Conservation (phyloP, 192 early-diverging fungal genomes). For the Backusella tarrabulga region DNA sequence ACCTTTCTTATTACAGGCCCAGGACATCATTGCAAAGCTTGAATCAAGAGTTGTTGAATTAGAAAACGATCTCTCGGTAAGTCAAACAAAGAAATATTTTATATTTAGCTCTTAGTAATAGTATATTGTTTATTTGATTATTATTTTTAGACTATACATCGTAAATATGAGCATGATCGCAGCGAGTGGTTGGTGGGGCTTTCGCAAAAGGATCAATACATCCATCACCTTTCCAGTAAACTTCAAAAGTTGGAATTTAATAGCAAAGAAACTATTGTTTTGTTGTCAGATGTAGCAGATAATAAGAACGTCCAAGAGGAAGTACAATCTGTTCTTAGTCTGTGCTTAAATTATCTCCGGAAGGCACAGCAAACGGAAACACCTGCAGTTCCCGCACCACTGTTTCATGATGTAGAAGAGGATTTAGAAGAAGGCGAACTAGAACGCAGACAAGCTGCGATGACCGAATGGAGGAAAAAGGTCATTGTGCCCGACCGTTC, state of each 20-base stretch:
- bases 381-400: not conserved
- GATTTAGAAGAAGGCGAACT: conserved; percentile 32
- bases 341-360: conserved; percentile 35
- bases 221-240: conserved; percentile 42
- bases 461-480: conserved; percentile 7
- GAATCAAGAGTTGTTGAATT: conserved; percentile 46
- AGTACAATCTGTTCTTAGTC: conserved; percentile 6
- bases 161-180: conserved; percentile 46
- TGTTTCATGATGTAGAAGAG: conserved; percentile 12
- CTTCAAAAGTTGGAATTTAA: conserved; percentile 43
- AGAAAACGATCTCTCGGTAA: conserved; percentile 41
- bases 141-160: conserved; percentile 39
- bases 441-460: conserved; percentile 30
- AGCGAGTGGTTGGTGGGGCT: conserved; percentile 44
- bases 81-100: not conserved
- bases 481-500: not conserved
- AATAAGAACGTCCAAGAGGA: not conserved
- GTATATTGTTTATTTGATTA: not conserved
- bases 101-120: not conserved
- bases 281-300: conserved; percentile 31
- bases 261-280: conserved; percentile 42
- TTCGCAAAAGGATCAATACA: conserved; percentile 46
- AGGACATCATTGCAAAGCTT: conserved; percentile 42
- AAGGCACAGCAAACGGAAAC: conserved; percentile 18
- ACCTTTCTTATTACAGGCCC: conserved; percentile 44